These are phyloP conservation scores for Nigrograna mackinnonii DNA, from an alignment of 2,329 filamentous ascomycete species.

Conservation along the genomic window DNA sequence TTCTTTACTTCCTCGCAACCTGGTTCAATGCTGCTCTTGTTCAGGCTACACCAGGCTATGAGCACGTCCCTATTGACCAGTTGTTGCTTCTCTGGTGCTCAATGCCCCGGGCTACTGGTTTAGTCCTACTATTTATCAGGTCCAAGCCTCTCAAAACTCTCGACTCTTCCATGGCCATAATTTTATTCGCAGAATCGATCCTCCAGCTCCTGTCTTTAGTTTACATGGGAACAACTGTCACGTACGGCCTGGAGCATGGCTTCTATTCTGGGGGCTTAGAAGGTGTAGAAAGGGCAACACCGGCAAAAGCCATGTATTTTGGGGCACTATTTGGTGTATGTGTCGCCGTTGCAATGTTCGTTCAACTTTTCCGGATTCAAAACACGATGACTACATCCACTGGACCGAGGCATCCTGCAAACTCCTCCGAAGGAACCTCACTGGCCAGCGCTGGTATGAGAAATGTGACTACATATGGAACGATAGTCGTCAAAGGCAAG, in stretches of 20 bases:
- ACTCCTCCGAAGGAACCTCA: too few species aligned
- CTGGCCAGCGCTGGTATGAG: too few species aligned
- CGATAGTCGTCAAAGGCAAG: conserved; percentile 7
- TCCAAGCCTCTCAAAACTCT: conserved; percentile 12
- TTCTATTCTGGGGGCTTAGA: conserved; percentile 26
- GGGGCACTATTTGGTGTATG: too few species aligned
- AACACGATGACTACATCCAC: too few species aligned
- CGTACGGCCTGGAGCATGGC: conserved; percentile 28
- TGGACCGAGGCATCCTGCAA: too few species aligned
- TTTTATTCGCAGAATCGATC: conserved; percentile 28
- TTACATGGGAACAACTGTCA: conserved; percentile 26
- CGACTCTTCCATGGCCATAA: conserved; percentile 11
- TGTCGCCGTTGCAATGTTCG: too few species aligned
- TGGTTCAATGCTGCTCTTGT: conserved; percentile 23
- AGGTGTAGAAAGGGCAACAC: conserved; percentile 9
- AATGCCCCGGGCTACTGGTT: conserved; percentile 32
- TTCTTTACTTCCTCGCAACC: conserved; percentile 24
- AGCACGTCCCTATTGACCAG: conserved; percentile 20
- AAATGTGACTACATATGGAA: too few species aligned
- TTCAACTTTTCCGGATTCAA: too few species aligned
- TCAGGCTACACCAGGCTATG: conserved; percentile 21
- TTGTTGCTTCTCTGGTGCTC: conserved; percentile 36
- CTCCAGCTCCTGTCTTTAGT: conserved; percentile 25
- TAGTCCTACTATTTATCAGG: conserved; percentile 17
- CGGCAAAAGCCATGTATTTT: conserved; percentile 30